phyloP scores from a whole-genome alignment of 2,329 filamentous ascomycete species.

The Ascochyta lentis region DNA sequence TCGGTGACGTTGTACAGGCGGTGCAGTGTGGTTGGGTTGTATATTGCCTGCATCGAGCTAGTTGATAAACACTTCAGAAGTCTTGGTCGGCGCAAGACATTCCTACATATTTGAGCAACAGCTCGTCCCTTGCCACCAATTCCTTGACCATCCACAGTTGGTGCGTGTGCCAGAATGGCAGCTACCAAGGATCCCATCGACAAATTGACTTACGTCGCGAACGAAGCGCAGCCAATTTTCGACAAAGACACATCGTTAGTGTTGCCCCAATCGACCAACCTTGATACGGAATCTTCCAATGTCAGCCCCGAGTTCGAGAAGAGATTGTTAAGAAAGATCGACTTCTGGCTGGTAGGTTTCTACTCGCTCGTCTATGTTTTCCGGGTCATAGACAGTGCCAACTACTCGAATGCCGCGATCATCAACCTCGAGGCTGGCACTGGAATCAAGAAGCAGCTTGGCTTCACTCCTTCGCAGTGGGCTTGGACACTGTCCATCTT shows the following conservation, averaged over 20 bases:
- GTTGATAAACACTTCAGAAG: background rate
- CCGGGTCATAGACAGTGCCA: constrained; percentile 39
- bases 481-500: constrained; percentile 44
- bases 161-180: constrained; percentile 9
- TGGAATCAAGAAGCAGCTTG: constrained; percentile 43
- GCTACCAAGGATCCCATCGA: constrained; percentile 18
- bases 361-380: constrained; percentile 43
- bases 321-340: constrained; percentile 33
- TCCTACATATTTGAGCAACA: background rate
- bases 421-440: constrained; percentile 44
- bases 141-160: background rate
- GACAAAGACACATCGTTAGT: constrained; percentile 2
- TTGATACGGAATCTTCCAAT: background rate
- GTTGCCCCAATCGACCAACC: background rate
- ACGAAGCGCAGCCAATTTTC: constrained; percentile 5
- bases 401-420: constrained; percentile 43
- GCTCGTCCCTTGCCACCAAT: background rate
- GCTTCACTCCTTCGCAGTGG: constrained; percentile 37
- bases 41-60: background rate
- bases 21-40: background rate
- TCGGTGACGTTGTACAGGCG: background rate
- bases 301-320: constrained; percentile 15
- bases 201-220: constrained; percentile 20
- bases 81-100: background rate
- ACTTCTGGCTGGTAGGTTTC: constrained; percentile 38